Evolutionary conservation across 2,329 filamentous ascomycete species (phyloP), one percentile per base, ranked within the genome.

Genomic region (Trichoderma guizhouense): DNA sequence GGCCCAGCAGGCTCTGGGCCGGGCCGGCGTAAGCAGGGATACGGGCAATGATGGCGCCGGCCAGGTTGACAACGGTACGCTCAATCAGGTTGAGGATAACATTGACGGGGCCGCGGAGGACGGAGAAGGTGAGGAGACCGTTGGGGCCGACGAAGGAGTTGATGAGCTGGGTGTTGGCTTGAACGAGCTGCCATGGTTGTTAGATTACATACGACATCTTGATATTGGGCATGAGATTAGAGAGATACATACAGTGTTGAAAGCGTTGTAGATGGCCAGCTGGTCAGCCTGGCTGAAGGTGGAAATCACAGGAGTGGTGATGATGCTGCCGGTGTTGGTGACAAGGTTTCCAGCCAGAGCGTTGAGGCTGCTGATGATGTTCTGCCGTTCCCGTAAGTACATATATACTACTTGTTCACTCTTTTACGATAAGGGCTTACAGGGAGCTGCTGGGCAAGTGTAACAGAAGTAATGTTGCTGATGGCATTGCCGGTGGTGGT

Each of bases 101-200:
- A 11, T 57, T 68, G 14, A 77, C 58, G 57, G 72, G 71, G 8
- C 47, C 69, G 12, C 69, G 64, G 64, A 76, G 69, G 43, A 72
- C 66, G 21, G 71, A 73, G 26, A 36, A 34, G 26, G 68, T 1
- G 12, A 78, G 28, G 14, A 76, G 4, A 11, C 69, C 64, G 12
- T 64, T 57, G n/a, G 71, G 67, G 21, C 72, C 74, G 21, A 78
- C 72, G 34, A 76, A 39, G 28, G 70, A 65, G n/a, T 74, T 60
- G 63, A 78, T 73, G 21, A 78, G 69, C 9, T 71, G 36, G 18
- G 72, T 63, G 66, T 78, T 74, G 60, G 74, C 66, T 9, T 57
- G 12, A 43, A 74, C 66, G 28, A 77, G 74, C 70, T 76, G 47
- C 57, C 3, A 55, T 21, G 47, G 18, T 14, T 28, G 51, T 71